A percentile compares a stretch with the other conserved stretches of the same genome.
phyloP scores from a whole-genome alignment of 352 stramenopile genomes.

The Saprolegnia diclina region DNA sequence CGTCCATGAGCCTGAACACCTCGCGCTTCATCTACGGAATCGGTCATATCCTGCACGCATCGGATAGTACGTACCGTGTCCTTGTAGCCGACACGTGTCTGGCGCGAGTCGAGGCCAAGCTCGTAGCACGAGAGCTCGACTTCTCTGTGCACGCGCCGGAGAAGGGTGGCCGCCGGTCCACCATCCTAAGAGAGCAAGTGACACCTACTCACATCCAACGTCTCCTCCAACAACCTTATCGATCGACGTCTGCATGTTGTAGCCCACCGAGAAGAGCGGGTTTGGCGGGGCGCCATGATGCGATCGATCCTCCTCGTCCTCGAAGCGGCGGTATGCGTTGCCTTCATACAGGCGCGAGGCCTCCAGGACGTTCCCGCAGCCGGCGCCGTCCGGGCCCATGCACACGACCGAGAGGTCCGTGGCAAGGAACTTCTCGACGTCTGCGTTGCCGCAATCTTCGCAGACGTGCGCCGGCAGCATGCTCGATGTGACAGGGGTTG shows the following conservation, averaged over 20 bases:
- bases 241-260: constrained; percentile 93
- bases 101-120: constrained; percentile 93
- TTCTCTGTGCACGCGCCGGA: constrained; percentile 68
- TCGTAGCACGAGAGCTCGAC: constrained; percentile 95
- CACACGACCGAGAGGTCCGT: constrained; percentile 77
- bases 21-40: constrained; percentile 88
- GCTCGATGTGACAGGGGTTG: not conserved
- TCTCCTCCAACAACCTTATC: not conserved
- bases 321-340: constrained; percentile 93
- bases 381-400: constrained; percentile 75
- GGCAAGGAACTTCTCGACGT: constrained; percentile 86
- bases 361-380: constrained; percentile 91
- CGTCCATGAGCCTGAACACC: constrained; percentile 73
- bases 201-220: not conserved
- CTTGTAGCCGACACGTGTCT: constrained; percentile 95
- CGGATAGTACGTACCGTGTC: constrained; percentile 86
- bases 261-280: constrained; percentile 89
- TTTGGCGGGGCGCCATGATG: constrained; percentile 94
- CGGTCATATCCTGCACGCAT: not conserved
- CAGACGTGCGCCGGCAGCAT: constrained; percentile 56
- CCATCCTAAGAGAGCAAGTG: constrained; percentile 44
- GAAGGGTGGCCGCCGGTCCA: constrained; percentile 72
- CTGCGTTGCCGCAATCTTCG: constrained; percentile 78
- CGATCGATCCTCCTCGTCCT: constrained; percentile 94
- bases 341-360: constrained; percentile 95